Base-by-base conservation (phyloP, 805 yeast genomes). In the Kurtzmaniella fragi region DNA sequence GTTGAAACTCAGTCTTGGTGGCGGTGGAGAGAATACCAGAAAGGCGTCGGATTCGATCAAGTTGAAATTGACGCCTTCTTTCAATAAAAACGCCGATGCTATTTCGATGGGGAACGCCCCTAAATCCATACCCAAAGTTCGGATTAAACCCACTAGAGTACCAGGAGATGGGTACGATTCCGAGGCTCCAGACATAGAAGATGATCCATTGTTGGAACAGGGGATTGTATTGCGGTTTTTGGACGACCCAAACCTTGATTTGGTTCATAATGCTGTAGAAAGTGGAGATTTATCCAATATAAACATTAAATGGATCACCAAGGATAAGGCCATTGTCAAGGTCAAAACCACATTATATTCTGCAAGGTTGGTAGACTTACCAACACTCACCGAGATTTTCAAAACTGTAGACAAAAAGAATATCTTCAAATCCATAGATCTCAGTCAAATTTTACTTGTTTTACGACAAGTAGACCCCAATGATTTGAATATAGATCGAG, bases 161-260 rank as follows among this genome's bases (percentile, higher is more conserved):
- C 93, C 95, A 0, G 96, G 96, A 4, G 96, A 91, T 50, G 98
- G 98, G 1, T 91, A 91, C 59, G 99, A 91, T 55, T 84, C 95
- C 2, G 98, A 91, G 52, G 97, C 95, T 14, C 95, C 96, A 0
- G 98, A 91, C 48, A 68, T 87, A 17, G 99, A 93, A 56, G 96
- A 89, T 43, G 97, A 93, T 54, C 98, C 99, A 1, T 64, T 88
- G 44, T 67, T 88, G 7, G 98, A 93, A 54, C 95, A 87, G 47
- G 95, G 93, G 0, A 71, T 93, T 1, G 70, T 89, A 1, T 58
- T 93, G 32, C 71, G 99, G 39, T 80, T 91, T 64, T 47, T 81
- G n/a, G 71, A 77, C 48, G 87, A 82, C 42, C 69, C 74, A 8
- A 82, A 83, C 40, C 61, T 86, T 28, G 96, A 86, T 41, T 78